Percentiles rank a stretch among this genome's conserved stretches.
These are phyloP conservation scores for Phialemoniopsis sp. DNA, from an alignment of 2,329 filamentous ascomycete species.

Conservation along the genomic window DNA sequence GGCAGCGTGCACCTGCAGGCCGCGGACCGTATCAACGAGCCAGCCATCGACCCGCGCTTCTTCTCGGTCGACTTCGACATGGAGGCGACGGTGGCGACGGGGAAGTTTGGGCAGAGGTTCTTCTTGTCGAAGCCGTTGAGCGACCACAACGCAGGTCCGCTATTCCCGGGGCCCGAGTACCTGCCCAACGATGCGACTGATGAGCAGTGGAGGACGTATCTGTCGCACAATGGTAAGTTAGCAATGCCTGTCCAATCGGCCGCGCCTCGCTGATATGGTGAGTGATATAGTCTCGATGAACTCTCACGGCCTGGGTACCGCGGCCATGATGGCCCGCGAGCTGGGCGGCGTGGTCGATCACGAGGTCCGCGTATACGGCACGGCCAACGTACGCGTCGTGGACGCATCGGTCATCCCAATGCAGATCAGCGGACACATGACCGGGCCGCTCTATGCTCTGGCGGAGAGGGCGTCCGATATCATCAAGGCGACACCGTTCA, in stretches of 20 bases:
- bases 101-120: constrained; percentile 21
- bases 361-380: constrained; percentile 33
- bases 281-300: constrained; percentile 33
- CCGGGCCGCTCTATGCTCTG: constrained; percentile 42
- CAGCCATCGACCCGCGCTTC: constrained; percentile 30
- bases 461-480: constrained; percentile 31
- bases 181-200: constrained; percentile 22
- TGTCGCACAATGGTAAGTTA: constrained; percentile 10
- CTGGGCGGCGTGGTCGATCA: constrained; percentile 34
- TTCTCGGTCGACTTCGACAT: constrained; percentile 29
- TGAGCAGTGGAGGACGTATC: constrained; percentile 17
- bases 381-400: constrained; percentile 33
- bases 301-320: constrained; percentile 27
- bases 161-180: constrained; percentile 13
- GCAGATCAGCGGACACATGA: constrained; percentile 28
- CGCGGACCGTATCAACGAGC: constrained; percentile 24
- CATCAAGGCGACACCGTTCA: constrained; percentile 3
- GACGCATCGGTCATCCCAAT: constrained; percentile 36
- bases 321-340: constrained; percentile 32
- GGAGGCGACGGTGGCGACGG: constrained; percentile 17
- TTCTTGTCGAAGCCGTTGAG: constrained; percentile 22
- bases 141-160: constrained; percentile 9
- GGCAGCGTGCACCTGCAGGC: constrained; percentile 35
- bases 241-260: constrained; percentile 2
- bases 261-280: constrained; percentile 31